These are phyloP conservation scores for Wakefieldia striispora DNA, from an alignment of 768 basidiomycete genomes.

Conservation along the genomic window DNA sequence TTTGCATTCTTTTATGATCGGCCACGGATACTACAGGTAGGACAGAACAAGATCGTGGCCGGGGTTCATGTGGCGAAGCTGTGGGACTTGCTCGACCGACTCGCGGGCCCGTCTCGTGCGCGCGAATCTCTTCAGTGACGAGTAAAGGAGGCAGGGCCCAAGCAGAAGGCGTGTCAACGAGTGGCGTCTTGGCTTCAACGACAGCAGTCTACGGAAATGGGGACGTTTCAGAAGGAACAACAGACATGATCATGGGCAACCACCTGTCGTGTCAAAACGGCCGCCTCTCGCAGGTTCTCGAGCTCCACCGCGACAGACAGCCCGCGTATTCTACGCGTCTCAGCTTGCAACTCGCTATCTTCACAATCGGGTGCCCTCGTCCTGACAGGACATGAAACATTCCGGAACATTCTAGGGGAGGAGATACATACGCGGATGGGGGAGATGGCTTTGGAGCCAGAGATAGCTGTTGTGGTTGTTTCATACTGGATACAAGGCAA, in stretches of 20 bases:
- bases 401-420: neutral
- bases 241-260: neutral
- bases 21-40: conserved; percentile 14
- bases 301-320: conserved; percentile 40
- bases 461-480: conserved; percentile 37
- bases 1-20: neutral
- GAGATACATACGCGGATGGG: conserved; percentile 34
- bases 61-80: conserved; percentile 25
- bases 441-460: conserved; percentile 40
- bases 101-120: neutral
- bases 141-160: conserved; percentile 18
- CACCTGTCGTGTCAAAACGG: conserved; percentile 16
- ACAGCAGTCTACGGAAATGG: conserved; percentile 8
- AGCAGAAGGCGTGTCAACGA: neutral
- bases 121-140: conserved; percentile 21
- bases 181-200: conserved; percentile 11
- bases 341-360: conserved; percentile 44
- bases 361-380: conserved; percentile 49
- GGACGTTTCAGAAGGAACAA: neutral
- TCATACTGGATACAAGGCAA: conserved; percentile 43
- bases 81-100: neutral
- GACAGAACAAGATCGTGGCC: conserved; percentile 14
- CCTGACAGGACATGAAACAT: conserved; percentile 26
- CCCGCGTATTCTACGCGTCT: conserved; percentile 40
- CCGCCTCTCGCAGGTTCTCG: conserved; percentile 21